These are phyloP conservation scores for Coprinopsis cinerea DNA, from an alignment of 768 basidiomycete genomes.

Conservation along the genomic window DNA sequence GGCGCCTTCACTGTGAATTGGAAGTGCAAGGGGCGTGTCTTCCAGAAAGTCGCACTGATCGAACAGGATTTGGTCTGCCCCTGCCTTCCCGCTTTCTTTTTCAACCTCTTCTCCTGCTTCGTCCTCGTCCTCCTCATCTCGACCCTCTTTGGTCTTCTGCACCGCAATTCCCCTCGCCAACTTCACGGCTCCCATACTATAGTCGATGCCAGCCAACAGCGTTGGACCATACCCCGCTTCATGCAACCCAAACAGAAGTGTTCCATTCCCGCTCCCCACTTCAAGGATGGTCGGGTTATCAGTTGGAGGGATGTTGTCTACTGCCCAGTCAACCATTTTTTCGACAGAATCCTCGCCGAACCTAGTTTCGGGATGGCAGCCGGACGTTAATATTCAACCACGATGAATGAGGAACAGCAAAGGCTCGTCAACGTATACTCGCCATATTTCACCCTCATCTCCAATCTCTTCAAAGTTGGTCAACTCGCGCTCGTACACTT, in stretches of 20 bases:
- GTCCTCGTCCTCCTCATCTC: too few relatives aligned
- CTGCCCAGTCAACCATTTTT: conserved; percentile 76
- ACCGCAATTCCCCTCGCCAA: conserved; percentile 55
- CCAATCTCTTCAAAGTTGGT: conserved; percentile 69
- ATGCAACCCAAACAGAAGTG: conserved; percentile 62
- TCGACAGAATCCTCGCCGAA: conserved; percentile 72
- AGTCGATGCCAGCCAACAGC: conserved; percentile 64
- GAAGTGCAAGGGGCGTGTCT: conserved; percentile 36
- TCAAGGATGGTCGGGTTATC: conserved; percentile 56
- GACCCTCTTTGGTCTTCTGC: too few relatives aligned
- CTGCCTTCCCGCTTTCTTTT: too few relatives aligned
- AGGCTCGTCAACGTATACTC: too few relatives aligned
- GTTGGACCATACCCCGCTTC: conserved; percentile 58
- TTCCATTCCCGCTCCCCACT: conserved; percentile 78
- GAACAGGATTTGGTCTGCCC: conserved; percentile 46
- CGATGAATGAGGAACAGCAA: too few relatives aligned
- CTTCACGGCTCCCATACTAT: conserved; percentile 64
- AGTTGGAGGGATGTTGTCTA: conserved; percentile 45
- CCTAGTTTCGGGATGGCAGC: conserved; percentile 35
- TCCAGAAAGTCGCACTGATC: conserved; percentile 59
- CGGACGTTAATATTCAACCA: conserved; percentile 3
- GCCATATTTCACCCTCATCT: conserved; percentile 87
- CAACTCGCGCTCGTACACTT: conserved; percentile 66
- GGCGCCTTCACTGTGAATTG: too few relatives aligned
- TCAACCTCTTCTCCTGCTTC: too few relatives aligned